Percentiles rank a stretch among this genome's conserved stretches.
Evolutionary conservation across 345 rosid species (phyloP).

Genomic region (Lumnitzera littorea): DNA sequence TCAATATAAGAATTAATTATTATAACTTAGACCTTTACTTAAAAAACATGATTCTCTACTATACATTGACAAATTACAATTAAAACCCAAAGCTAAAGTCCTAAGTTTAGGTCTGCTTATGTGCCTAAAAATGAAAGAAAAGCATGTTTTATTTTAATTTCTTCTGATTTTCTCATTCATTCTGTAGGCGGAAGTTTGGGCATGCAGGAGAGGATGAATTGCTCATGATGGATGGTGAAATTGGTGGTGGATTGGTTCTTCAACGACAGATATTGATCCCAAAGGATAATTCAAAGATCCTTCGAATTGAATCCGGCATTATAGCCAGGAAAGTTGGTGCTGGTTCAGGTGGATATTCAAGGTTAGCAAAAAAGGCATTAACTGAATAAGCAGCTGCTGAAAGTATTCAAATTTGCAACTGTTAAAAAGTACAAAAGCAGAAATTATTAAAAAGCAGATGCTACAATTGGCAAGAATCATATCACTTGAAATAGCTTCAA

Average conservation of each 20-base stretch:
- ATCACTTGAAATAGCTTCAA: no score
- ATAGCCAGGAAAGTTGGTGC: slow-evolving; percentile 75
- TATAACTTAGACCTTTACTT: no score
- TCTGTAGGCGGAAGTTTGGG: slow-evolving; percentile 59
- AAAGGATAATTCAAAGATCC: slow-evolving; percentile 35
- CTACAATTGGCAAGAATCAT: no score
- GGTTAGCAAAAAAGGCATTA: slow-evolving; percentile 26
- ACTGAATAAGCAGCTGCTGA: no score
- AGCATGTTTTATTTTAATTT: neutral
- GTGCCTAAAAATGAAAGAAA: neutral
- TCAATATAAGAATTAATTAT: no score
- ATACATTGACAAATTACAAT: no score
- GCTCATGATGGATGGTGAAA: slow-evolving; percentile 56
- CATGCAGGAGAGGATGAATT: slow-evolving; percentile 77
- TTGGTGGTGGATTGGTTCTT: slow-evolving; percentile 80
- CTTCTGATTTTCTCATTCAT: neutral
- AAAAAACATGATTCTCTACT: no score
- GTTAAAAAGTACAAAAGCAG: no score
- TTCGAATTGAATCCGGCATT: slow-evolving; percentile 57
- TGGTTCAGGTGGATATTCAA: slow-evolving; percentile 92
- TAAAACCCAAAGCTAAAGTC: no score
- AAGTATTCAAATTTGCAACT: no score
- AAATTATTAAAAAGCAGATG: no score
- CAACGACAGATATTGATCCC: slow-evolving; percentile 40
- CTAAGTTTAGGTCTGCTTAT: no score